Percentiles rank a stretch among this genome's conserved stretches.
Conservation (phyloP, 805 yeast genomes). For the Spathaspora hagerdaliae region DNA sequence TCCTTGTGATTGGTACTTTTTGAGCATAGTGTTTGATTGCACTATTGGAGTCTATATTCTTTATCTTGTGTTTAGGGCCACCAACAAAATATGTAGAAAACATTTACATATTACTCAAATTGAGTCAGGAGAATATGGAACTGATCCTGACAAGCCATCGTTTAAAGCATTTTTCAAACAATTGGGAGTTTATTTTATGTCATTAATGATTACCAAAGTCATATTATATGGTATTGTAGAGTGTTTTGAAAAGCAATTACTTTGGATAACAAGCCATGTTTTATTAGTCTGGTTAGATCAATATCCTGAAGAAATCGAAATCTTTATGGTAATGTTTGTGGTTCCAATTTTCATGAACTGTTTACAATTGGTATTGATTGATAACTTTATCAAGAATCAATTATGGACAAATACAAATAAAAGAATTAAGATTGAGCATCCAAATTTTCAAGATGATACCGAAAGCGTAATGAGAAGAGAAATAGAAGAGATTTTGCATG, state of each 20-base stretch:
- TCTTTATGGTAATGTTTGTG: constrained; percentile 80
- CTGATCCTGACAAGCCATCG: constrained; percentile 53
- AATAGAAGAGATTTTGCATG: constrained; percentile 5
- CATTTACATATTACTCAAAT: constrained; percentile 38
- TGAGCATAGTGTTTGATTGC: constrained; percentile 84
- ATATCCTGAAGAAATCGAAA: constrained; percentile 72
- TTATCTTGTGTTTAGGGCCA: constrained; percentile 45
- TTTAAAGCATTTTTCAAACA: constrained; percentile 63
- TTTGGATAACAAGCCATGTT: constrained; percentile 61
- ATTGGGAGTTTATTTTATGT: constrained; percentile 60
- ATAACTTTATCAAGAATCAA: constrained; percentile 65
- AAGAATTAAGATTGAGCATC: constrained; percentile 11
- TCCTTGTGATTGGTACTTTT: constrained; percentile 94
- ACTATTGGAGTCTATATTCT: constrained; percentile 89
- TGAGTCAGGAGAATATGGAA: constrained; percentile 61
- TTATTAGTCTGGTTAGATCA: constrained; percentile 79
- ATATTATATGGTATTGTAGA: constrained; percentile 60
- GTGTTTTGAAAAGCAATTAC: constrained; percentile 50
- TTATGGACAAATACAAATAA: constrained; percentile 30
- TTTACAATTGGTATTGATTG: constrained; percentile 69
- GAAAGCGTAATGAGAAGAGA: constrained; percentile 10
- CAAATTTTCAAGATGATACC: constrained; percentile 7
- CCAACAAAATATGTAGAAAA: constrained; percentile 39
- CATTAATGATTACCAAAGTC: constrained; percentile 63
- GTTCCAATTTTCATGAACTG: constrained; percentile 73